phyloP scores from a whole-genome alignment of 2,329 filamentous ascomycete species.

The Escovopsis weberi region DNA sequence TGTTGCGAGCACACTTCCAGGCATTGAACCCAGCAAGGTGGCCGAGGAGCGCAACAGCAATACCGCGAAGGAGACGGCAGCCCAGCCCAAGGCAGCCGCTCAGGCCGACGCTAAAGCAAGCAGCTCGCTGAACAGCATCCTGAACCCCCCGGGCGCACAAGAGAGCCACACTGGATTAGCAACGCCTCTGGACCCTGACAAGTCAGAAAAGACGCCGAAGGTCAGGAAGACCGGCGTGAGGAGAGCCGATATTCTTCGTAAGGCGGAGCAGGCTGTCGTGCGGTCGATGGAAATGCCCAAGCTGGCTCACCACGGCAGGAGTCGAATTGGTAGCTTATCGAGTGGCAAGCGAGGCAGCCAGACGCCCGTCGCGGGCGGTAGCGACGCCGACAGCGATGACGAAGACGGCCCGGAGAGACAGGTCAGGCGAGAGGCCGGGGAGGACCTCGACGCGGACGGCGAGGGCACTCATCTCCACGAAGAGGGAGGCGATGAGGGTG shows the following conservation, averaged over 20 bases:
- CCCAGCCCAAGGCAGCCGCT: constrained; percentile 18
- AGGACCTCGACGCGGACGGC: constrained; percentile 26
- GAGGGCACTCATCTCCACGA: constrained; percentile 22
- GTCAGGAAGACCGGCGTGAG: constrained; percentile 31
- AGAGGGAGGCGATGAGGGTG: constrained; percentile 15
- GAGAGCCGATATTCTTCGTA: constrained; percentile 43
- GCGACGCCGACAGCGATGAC: constrained; percentile 25
- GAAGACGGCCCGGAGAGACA: constrained; percentile 26
- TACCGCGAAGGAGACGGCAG: constrained; percentile 26
- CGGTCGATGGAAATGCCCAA: constrained; percentile 36
- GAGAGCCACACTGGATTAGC: constrained; percentile 20
- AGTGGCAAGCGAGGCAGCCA: constrained; percentile 32
- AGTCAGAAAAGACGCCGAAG: constrained; percentile 25
- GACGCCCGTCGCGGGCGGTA: constrained; percentile 21
- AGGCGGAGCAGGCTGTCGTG: constrained; percentile 43
- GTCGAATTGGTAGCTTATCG: constrained; percentile 34
- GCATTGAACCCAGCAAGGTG: constrained; percentile 30
- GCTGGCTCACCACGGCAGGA: constrained; percentile 24
- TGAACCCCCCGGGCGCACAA: constrained; percentile 27
- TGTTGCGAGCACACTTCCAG: constrained; percentile 44
- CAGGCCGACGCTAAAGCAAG: constrained; percentile 20
- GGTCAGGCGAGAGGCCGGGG: constrained; percentile 20
- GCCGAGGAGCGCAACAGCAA: constrained; percentile 27
- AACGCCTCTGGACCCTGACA: constrained; percentile 25
- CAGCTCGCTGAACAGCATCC: constrained; percentile 26